Percentiles rank a stretch among this genome's conserved stretches.
Evolutionary conservation across 441 rosid species (phyloP).

Genomic region (Populus hybrid): DNA sequence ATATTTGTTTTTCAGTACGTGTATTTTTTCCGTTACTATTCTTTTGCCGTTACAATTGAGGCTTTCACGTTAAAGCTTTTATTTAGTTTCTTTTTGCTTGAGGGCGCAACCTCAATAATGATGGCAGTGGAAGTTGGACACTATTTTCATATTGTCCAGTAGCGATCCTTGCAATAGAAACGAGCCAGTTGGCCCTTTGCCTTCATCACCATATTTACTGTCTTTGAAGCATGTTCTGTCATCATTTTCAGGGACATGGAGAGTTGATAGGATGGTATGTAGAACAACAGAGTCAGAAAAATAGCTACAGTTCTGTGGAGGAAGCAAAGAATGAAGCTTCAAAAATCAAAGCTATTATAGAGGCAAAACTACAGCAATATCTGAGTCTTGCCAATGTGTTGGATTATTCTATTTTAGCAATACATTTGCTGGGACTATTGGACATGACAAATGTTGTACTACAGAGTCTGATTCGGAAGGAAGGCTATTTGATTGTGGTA

Average conservation of each 20-base stretch:
- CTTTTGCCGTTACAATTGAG: not conserved
- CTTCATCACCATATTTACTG: not conserved
- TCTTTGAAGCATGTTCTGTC: slow-evolving; percentile 8
- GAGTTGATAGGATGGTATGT: slow-evolving; percentile 84
- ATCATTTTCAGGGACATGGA: slow-evolving; percentile 50
- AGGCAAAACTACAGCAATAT: slow-evolving; percentile 39
- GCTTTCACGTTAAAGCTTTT: not conserved
- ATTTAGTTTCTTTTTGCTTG: too few species aligned
- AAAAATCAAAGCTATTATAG: slow-evolving; percentile 71
- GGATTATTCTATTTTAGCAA: not conserved
- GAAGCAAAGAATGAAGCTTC: slow-evolving; percentile 65
- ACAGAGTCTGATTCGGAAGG: slow-evolving; percentile 87
- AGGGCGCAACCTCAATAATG: too few species aligned
- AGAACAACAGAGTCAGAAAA: slow-evolving; percentile 83
- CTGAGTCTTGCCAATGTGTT: not conserved
- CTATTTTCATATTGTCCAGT: not conserved
- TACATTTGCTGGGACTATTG: not conserved
- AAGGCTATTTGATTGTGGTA: slow-evolving; percentile 80
- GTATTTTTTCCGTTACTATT: not conserved
- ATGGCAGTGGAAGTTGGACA: not conserved
- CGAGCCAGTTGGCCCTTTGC: not conserved
- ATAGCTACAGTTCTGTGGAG: slow-evolving; percentile 64
- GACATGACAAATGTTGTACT: not conserved
- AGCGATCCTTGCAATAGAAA: not conserved
- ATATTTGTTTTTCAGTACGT: not conserved